phyloP scores from a whole-genome alignment of 2,329 filamentous ascomycete genomes.

The Calonectria multiphialidica region DNA sequence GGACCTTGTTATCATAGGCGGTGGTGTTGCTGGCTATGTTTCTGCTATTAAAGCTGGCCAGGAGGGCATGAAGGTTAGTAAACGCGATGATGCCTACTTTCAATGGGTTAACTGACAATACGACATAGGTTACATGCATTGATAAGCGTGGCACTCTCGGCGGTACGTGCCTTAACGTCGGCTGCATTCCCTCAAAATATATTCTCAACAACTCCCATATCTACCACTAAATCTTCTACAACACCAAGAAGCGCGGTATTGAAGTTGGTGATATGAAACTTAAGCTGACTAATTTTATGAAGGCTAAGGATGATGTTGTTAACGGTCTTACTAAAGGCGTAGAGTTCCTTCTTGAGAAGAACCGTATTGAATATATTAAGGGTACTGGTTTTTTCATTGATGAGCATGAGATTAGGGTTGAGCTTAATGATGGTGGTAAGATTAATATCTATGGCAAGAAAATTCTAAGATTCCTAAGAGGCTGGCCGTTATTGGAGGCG shows the following conservation, averaged over 20 bases:
- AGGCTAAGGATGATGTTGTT: slow-evolving; percentile 96
- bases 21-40: slow-evolving; percentile 98
- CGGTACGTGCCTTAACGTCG: slow-evolving; percentile 98
- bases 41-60: slow-evolving; percentile 99
- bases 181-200: slow-evolving; percentile 99
- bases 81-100: slow-evolving; percentile 2
- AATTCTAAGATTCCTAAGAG: slow-evolving; percentile 97
- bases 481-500: slow-evolving; percentile 97
- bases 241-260: slow-evolving; percentile 97
- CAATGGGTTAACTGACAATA: slow-evolving; percentile 33
- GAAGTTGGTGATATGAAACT: slow-evolving; percentile 97
- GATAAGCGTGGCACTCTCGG: slow-evolving; percentile 97
- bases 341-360: slow-evolving; percentile 99
- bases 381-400: slow-evolving; percentile 88
- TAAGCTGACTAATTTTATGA: slow-evolving; percentile 96
- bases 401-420: slow-evolving; percentile 92
- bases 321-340: slow-evolving; percentile 93
- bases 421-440: slow-evolving; percentile 92
- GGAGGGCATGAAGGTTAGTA: slow-evolving; percentile 88
- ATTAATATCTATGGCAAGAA: slow-evolving; percentile 91
- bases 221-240: slow-evolving; percentile 97
- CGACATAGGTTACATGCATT: slow-evolving; percentile 86
- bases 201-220: slow-evolving; percentile 99
- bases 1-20: slow-evolving; percentile 97
- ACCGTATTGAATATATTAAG: slow-evolving; percentile 98